phyloP scores from a whole-genome alignment of 2,329 filamentous ascomycete species.

The Rasamsonia emersonii region DNA sequence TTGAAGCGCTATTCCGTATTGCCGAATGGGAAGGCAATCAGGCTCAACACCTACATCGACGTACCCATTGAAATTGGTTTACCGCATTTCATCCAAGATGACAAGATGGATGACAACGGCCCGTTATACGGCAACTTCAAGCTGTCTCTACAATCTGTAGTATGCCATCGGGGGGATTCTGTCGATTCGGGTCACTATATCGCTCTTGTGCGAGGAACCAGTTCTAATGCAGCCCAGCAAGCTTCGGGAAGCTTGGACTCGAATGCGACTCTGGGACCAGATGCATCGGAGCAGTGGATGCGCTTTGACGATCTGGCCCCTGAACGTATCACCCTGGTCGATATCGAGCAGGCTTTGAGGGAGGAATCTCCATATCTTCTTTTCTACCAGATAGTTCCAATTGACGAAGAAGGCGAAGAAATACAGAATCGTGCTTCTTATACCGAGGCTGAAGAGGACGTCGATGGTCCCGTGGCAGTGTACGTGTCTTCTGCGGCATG shows the following conservation, averaged over 20 bases:
- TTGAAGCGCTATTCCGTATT: constrained; percentile 81
- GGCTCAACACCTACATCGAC: constrained; percentile 77
- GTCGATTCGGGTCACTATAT: constrained; percentile 89
- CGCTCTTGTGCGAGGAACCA: constrained; percentile 68
- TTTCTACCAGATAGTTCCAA: constrained; percentile 90
- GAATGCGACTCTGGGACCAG: constrained; percentile 33
- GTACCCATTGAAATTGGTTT: constrained; percentile 77
- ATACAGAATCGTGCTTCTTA: constrained; percentile 27
- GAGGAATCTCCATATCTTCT: constrained; percentile 90
- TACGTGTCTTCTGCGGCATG: constrained; percentile 11
- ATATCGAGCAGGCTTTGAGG: constrained; percentile 68
- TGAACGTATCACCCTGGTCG: constrained; percentile 63
- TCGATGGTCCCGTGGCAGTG: constrained; percentile 13
- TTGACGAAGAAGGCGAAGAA: constrained; percentile 54
- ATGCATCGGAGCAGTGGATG: constrained; percentile 72
- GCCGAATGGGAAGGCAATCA: constrained; percentile 56
- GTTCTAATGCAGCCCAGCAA: constrained; percentile 24
- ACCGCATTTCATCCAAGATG: constrained; percentile 83
- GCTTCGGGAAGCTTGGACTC: constrained; percentile 17
- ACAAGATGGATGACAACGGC: constrained; percentile 57
- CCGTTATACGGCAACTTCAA: constrained; percentile 83
- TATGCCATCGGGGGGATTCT: constrained; percentile 83
- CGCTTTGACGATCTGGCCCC: constrained; percentile 81
- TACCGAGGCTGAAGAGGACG: constrained; percentile 16
- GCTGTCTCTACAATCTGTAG: constrained; percentile 78